These are phyloP conservation scores for Cryptosporidium muris DNA, from an alignment of 169 alveolate species.

Conservation along the genomic window DNA sequence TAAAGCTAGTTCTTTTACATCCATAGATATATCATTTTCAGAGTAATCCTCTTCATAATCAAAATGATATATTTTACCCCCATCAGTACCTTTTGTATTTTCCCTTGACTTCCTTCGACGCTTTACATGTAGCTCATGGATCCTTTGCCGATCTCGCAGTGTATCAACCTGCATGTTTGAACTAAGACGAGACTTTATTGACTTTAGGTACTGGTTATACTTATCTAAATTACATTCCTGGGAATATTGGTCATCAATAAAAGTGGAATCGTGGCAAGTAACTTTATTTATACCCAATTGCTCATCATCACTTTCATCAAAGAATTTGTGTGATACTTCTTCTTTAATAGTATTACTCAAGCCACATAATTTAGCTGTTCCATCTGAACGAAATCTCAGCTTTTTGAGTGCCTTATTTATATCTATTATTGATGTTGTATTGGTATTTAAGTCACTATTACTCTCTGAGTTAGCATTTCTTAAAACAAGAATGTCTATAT, in stretches of 20 bases:
- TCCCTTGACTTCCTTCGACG: slow-evolving; percentile 9
- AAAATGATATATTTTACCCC: background rate
- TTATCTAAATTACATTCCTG: background rate
- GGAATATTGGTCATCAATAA: too few species aligned
- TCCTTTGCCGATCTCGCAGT: slow-evolving; percentile 56
- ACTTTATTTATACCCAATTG: background rate
- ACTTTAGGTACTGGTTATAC: background rate
- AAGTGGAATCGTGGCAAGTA: background rate
- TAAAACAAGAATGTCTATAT: background rate
- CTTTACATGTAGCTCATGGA: slow-evolving; percentile 48
- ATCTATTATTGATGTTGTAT: background rate
- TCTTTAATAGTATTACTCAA: slow-evolving; percentile 9
- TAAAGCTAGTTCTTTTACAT: slow-evolving; percentile 27
- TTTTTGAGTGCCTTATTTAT: background rate
- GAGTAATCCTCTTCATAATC: background rate
- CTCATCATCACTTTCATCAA: slow-evolving; percentile 30
- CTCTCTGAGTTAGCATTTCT: background rate
- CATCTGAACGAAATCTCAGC: slow-evolving; percentile 56
- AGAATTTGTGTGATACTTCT: slow-evolving; percentile 17
- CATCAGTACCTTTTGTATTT: background rate
- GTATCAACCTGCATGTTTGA: slow-evolving; percentile 23
- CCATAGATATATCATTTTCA: background rate
- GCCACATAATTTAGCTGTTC: slow-evolving; percentile 45
- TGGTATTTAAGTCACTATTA: background rate
- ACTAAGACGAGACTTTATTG: slow-evolving; percentile 17